A percentile compares a stretch with the other conserved stretches of the same genome.
Evolutionary conservation across 345 rosid genomes (phyloP).

Genomic region (Combretum micranthum): DNA sequence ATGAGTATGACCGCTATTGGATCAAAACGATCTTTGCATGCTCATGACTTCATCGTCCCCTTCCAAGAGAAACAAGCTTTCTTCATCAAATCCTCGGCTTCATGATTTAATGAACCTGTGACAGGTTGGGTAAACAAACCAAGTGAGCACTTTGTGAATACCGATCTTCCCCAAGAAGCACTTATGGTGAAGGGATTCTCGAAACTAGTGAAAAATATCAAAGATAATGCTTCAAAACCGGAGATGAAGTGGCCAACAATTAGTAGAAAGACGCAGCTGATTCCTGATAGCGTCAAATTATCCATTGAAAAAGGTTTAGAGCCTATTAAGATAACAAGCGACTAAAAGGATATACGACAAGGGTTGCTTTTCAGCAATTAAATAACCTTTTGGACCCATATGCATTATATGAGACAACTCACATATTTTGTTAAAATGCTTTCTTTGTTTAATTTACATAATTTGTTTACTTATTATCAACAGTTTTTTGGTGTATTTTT

Average conservation of each 20-base stretch:
- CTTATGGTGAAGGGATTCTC: conserved; percentile 78
- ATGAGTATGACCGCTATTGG: conserved; percentile 67
- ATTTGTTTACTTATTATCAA: too few species aligned
- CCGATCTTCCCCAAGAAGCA: conserved; percentile 67
- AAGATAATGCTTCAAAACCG: conserved; percentile 46
- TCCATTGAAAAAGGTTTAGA: conserved; percentile 37
- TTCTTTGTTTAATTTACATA: too few species aligned
- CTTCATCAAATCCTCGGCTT: conserved; percentile 32
- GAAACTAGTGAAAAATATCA: conserved; percentile 40
- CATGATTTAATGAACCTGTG: conserved; percentile 40
- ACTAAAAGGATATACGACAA: too few species aligned
- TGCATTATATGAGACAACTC: too few species aligned
- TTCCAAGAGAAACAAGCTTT: conserved; percentile 51
- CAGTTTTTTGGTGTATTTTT: too few species aligned
- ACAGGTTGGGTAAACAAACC: conserved; percentile 32
- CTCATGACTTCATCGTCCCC: conserved; percentile 66
- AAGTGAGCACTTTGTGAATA: conserved; percentile 36
- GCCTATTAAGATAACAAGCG: conserved; percentile 25
- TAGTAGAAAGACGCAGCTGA: conserved; percentile 61
- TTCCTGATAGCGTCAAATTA: too few species aligned
- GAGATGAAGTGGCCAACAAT: conserved; percentile 54
- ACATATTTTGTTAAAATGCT: too few species aligned
- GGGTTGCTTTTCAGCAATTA: too few species aligned
- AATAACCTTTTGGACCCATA: too few species aligned
- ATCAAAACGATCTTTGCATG: conserved; percentile 51